A percentile compares a stretch with the other conserved stretches of the same genome.
These are phyloP conservation scores for Luzula sylvatica DNA, from an alignment of 176 grass and related monocot species.

Conservation along the genomic window DNA sequence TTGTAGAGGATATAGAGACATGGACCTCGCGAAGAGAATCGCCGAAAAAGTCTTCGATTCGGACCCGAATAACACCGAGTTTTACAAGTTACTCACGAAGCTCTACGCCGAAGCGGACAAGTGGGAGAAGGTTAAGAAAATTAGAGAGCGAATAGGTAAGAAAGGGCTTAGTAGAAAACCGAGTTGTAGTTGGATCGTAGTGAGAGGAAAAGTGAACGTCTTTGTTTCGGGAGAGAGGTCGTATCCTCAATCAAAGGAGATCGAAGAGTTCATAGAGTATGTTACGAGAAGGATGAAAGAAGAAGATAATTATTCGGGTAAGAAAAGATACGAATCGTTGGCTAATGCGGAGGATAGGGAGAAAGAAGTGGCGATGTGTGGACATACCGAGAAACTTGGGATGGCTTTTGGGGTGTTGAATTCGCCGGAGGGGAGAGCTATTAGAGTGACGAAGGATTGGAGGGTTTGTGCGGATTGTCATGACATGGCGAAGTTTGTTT, in stretches of 20 bases:
- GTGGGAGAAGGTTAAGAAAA: conserved; percentile 67
- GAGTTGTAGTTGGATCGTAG: conserved; percentile 73
- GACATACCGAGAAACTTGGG: conserved; percentile 79
- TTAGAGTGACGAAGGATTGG: conserved; percentile 49
- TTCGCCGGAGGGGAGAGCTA: conserved; percentile 29
- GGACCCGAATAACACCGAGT: conserved; percentile 70
- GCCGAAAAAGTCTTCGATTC: conserved; percentile 58
- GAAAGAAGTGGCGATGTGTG: conserved; percentile 47
- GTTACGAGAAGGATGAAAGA: conserved; percentile 43
- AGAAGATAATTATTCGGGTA: conserved; percentile 36
- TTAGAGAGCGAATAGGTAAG: conserved; percentile 40
- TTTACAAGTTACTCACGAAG: conserved; percentile 81
- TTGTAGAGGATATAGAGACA: conserved; percentile 59
- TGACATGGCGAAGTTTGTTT: conserved; percentile 52
- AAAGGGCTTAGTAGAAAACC: conserved; percentile 26
- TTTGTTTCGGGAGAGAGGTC: conserved; percentile 39
- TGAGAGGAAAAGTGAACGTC: conserved; percentile 48
- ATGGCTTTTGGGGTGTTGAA: conserved; percentile 66
- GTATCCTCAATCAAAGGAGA: conserved; percentile 41
- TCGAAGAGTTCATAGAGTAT: conserved; percentile 43
- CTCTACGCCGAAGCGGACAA: conserved; percentile 77
- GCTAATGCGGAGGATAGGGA: conserved; percentile 34
- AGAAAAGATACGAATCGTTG: conserved; percentile 44
- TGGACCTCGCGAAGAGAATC: conserved; percentile 76
- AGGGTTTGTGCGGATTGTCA: conserved; percentile 72